Conservation (phyloP, 2,329 filamentous ascomycete genomes). For the Apiospora aurea region DNA sequence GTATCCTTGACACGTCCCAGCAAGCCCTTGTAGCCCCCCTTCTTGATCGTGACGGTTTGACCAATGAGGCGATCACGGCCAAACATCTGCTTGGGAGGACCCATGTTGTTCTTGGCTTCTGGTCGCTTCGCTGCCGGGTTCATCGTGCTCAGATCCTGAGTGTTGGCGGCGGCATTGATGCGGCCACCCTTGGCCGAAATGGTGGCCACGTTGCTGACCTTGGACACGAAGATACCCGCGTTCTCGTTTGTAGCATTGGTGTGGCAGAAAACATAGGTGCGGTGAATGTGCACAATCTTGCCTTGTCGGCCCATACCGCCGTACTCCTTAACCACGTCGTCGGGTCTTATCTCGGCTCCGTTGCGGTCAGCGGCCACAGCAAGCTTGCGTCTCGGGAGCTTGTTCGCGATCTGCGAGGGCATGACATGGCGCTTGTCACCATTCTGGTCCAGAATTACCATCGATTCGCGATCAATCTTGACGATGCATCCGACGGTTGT, state of each 20-base stretch:
- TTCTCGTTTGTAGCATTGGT: conserved; percentile 87
- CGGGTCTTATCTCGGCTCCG: conserved; percentile 88
- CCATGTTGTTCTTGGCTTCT: conserved; percentile 60
- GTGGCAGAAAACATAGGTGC: conserved; percentile 90
- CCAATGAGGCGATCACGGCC: conserved; percentile 85
- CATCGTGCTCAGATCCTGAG: conserved; percentile 87
- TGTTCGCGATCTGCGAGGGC: conserved; percentile 91
- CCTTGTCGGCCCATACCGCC: conserved; percentile 86
- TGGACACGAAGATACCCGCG: conserved; percentile 86
- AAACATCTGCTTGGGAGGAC: conserved; percentile 76
- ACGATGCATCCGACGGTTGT: conserved; percentile 92
- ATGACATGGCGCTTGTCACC: conserved; percentile 82
- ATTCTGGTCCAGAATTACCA: conserved; percentile 90
- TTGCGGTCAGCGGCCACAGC: conserved; percentile 92
- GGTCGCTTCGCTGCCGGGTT: conserved; percentile 85
- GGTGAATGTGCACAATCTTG: conserved; percentile 91
- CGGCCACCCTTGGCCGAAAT: conserved; percentile 94
- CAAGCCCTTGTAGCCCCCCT: conserved; percentile 89
- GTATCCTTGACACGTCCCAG: conserved; percentile 96
- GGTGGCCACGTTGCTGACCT: conserved; percentile 84
- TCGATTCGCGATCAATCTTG: conserved; percentile 92
- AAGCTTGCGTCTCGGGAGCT: conserved; percentile 80
- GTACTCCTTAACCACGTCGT: conserved; percentile 91
- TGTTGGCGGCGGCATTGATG: conserved; percentile 63
- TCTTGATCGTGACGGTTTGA: conserved; percentile 88